phyloP scores from a whole-genome alignment of 2,329 filamentous ascomycete genomes.

The Phyllosticta citribraziliensis region DNA sequence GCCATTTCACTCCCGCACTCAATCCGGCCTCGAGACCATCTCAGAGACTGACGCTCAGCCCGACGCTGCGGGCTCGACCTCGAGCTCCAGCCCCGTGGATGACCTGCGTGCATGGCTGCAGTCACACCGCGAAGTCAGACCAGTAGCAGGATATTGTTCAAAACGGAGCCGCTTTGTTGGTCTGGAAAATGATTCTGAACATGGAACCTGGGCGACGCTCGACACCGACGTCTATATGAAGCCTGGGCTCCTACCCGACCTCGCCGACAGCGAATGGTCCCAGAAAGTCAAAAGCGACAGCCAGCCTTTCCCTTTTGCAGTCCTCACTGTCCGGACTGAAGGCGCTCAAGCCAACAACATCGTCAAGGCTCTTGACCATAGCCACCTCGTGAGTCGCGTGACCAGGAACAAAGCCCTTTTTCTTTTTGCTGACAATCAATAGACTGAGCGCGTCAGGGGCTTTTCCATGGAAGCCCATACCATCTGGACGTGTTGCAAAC shows the following conservation, averaged over 20 bases:
- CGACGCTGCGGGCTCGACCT: constrained; percentile 4
- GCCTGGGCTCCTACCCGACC: constrained; percentile 18
- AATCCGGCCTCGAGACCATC: constrained; percentile 15
- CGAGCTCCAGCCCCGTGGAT: constrained; percentile 15
- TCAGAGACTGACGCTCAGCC: constrained; percentile 15
- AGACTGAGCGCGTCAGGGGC: constrained; percentile 41
- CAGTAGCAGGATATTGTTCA: constrained; percentile 37
- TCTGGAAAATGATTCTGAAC: constrained; percentile 33
- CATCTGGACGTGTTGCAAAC: constrained; percentile 39
- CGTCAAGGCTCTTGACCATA: constrained; percentile 35
- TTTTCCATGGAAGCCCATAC: constrained; percentile 46
- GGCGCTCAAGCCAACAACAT: constrained; percentile 30
- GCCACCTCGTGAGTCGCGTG: constrained; percentile 32
- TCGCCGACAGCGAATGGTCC: constrained; percentile 24
- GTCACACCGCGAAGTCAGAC: constrained; percentile 33
- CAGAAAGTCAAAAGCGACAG: constrained; percentile 17
- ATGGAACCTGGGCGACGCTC: constrained; percentile 38
- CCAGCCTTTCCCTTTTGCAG: constrained; percentile 39
- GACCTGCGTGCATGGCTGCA: constrained; percentile 34
- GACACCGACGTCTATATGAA: constrained; percentile 39
- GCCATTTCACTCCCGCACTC: constrained; percentile 13
- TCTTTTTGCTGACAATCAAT: not conserved
- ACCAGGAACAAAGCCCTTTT: not conserved
- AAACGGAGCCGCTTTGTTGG: constrained; percentile 40
- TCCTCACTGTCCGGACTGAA: constrained; percentile 42